phyloP scores from a whole-genome alignment of 129 eudicot genomes.

The Arctium lappa region DNA sequence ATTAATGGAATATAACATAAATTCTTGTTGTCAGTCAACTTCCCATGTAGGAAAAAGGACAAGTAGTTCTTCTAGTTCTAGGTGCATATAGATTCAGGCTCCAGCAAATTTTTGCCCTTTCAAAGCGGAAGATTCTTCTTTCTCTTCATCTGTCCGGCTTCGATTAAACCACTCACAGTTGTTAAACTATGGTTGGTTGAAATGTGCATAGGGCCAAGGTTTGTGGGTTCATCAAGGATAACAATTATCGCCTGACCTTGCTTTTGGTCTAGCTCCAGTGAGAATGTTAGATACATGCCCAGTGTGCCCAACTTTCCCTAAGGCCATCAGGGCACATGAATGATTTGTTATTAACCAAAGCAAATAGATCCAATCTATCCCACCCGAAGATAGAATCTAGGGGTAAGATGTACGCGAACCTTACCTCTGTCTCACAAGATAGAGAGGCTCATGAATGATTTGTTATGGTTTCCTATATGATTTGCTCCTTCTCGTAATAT shows the following conservation, averaged over 20 bases:
- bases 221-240: constrained; percentile 6
- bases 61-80: neutral
- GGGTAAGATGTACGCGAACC: neutral
- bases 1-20: neutral
- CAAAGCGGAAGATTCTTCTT: neutral
- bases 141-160: constrained; percentile 7
- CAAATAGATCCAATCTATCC: too few relatives aligned
- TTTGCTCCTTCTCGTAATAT: neutral
- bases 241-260: neutral
- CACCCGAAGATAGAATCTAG: too few relatives aligned
- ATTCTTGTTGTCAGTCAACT: neutral
- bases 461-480: neutral
- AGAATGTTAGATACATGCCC: neutral
- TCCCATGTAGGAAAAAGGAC: neutral
- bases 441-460: neutral
- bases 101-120: neutral
- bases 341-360: neutral
- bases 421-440: neutral
- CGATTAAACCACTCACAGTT: neutral
- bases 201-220: constrained; percentile 9
- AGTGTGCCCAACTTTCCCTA: neutral
- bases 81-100: neutral
- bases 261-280: neutral
- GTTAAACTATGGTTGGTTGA: neutral
- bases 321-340: neutral